Evolutionary conservation across 2,329 filamentous ascomycete genomes (phyloP).

Genomic region (Gnomoniopsis sp.): DNA sequence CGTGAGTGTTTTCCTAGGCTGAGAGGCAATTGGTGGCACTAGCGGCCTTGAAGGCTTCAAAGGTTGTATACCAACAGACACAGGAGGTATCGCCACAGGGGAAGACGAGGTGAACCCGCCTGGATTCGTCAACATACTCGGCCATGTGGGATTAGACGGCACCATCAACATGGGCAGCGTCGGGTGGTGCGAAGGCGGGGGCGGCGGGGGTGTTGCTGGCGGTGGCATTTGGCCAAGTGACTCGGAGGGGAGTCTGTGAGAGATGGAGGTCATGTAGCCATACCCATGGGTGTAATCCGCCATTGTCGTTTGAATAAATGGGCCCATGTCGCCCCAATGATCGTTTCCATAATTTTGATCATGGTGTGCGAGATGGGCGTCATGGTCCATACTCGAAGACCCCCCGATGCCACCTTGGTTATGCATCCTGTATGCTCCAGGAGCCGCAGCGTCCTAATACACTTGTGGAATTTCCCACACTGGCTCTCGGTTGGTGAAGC

Average conservation of each 20-base stretch:
- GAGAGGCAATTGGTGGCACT: conserved; percentile 50
- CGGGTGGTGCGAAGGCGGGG: conserved; percentile 39
- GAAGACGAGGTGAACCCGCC: conserved; percentile 56
- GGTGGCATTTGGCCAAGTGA: conserved; percentile 52
- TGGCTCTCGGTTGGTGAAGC: conserved; percentile 11
- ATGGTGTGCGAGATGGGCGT: conserved; percentile 39
- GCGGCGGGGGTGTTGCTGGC: conserved; percentile 45
- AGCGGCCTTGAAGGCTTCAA: conserved; percentile 40
- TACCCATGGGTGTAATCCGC: conserved; percentile 60
- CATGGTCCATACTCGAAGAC: conserved; percentile 44
- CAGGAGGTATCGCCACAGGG: conserved; percentile 56
- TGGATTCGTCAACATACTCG: conserved; percentile 76
- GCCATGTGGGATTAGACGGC: conserved; percentile 67
- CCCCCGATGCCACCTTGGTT: conserved; percentile 37
- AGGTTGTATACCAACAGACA: conserved; percentile 47
- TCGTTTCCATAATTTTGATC: conserved; percentile 42
- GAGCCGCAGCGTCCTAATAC: neutral
- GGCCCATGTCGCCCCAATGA: conserved; percentile 53
- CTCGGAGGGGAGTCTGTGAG: conserved; percentile 46
- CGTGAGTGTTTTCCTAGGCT: conserved; percentile 82
- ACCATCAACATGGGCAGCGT: conserved; percentile 70
- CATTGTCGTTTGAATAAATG: conserved; percentile 68
- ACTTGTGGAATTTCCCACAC: neutral
- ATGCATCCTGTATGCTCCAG: conserved; percentile 36
- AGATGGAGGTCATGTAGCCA: conserved; percentile 53